Conservation (phyloP, 805 yeast species). For the Komagataella pastoris region DNA sequence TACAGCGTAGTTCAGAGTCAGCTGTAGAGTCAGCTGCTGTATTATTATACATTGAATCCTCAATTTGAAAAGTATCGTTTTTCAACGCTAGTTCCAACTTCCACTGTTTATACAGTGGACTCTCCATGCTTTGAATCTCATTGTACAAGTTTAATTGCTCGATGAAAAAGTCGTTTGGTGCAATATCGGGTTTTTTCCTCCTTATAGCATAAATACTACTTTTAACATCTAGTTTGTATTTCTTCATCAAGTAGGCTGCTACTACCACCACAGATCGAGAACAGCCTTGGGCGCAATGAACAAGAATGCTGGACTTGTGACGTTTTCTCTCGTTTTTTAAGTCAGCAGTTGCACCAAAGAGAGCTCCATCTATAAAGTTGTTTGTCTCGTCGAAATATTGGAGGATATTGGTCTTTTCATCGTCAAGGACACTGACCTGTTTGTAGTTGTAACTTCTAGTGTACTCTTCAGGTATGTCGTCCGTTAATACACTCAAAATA, state of each 20-base stretch:
- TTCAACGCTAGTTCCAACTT: constrained; percentile 20
- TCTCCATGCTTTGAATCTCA: constrained; percentile 10
- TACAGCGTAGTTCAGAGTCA: constrained; percentile 45
- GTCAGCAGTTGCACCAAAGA: constrained; percentile 24
- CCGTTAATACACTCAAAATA: constrained; percentile 58
- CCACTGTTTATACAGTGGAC: constrained; percentile 28
- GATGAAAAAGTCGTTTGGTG: constrained; percentile 65
- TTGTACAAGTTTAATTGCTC: constrained; percentile 60
- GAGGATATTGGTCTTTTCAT: constrained; percentile 50
- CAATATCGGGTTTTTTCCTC: constrained; percentile 42
- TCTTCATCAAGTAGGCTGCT: constrained; percentile 35
- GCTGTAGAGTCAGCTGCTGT: not conserved
- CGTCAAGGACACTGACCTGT: constrained; percentile 66
- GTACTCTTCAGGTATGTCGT: constrained; percentile 39
- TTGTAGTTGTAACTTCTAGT: constrained; percentile 30
- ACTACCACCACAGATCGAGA: constrained; percentile 34
- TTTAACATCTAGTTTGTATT: constrained; percentile 37
- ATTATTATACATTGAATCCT: constrained; percentile 6
- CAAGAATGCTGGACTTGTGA: constrained; percentile 30
- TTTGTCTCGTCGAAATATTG: constrained; percentile 48
- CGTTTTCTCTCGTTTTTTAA: constrained; percentile 12
- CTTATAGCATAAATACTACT: constrained; percentile 69
- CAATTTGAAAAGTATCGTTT: constrained; percentile 7
- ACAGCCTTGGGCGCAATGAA: constrained; percentile 41
- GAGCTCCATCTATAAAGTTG: constrained; percentile 51